These are phyloP conservation scores for Russula sp. DNA, from an alignment of 768 basidiomycete genomes.

Conservation along the genomic window DNA sequence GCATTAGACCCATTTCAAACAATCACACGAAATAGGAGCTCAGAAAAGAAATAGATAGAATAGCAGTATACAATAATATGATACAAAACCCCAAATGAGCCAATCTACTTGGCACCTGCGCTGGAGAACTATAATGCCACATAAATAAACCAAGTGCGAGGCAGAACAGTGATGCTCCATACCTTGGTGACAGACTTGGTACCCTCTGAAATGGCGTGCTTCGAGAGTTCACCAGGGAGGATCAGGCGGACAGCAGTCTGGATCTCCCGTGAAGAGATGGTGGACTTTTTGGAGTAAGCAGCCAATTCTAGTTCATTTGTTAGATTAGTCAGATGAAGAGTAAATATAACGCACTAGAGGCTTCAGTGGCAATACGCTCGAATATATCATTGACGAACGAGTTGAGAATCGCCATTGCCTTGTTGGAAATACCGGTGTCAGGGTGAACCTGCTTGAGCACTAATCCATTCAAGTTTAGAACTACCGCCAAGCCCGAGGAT, in stretches of 20 bases:
- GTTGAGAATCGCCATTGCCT: conserved; percentile 96
- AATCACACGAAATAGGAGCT: neutral
- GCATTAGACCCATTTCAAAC: neutral
- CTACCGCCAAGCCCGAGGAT: neutral
- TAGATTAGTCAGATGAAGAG: neutral
- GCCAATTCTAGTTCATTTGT: conserved; percentile 65
- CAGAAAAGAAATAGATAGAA: conserved; percentile 19
- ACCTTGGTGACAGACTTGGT: conserved; percentile 89
- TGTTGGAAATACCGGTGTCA: conserved; percentile 99
- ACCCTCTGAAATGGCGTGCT: conserved; percentile 91
- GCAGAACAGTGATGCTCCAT: conserved; percentile 18
- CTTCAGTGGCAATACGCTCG: conserved; percentile 87
- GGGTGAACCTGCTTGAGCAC: conserved; percentile 97
- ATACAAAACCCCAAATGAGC: conserved; percentile 18
- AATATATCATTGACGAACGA: conserved; percentile 96
- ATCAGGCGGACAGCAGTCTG: conserved; percentile 96
- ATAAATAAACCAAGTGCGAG: conserved; percentile 3
- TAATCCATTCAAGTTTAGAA: conserved; percentile 26
- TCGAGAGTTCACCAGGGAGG: conserved; percentile 91
- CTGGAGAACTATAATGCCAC: conserved; percentile 51
- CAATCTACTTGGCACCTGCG: conserved; percentile 53
- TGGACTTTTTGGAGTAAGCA: conserved; percentile 96
- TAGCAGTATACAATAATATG: conserved; percentile 27
- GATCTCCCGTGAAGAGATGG: conserved; percentile 97
- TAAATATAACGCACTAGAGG: conserved; percentile 56